These are phyloP conservation scores for Alliaria petiolata DNA, from an alignment of 345 rosid species.

Conservation along the genomic window DNA sequence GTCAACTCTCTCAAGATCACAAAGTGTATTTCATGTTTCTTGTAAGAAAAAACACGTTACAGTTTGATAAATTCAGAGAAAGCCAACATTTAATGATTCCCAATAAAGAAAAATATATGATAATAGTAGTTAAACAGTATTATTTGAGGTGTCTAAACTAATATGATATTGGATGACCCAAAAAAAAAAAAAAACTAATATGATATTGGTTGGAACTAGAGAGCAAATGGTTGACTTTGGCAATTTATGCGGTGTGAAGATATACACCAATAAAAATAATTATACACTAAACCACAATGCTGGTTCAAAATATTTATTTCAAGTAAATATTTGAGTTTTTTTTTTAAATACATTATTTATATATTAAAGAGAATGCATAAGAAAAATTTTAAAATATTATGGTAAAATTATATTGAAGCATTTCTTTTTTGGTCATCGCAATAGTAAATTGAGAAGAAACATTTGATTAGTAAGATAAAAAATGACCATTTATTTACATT, in stretches of 20 bases:
- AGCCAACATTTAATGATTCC: neutral
- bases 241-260: conserved; percentile 2
- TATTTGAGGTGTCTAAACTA: neutral
- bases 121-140: neutral
- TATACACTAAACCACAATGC: neutral
- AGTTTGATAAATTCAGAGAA: conserved; percentile 17
- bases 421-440: too few species aligned
- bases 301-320: neutral
- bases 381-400: too few species aligned
- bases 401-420: too few species aligned
- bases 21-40: neutral
- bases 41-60: neutral
- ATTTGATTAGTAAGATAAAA: too few species aligned
- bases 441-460: too few species aligned
- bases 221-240: conserved; percentile 8
- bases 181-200: too few species aligned
- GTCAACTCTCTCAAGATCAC: conserved; percentile 21
- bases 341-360: too few species aligned
- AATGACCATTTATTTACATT: too few species aligned
- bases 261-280: neutral
- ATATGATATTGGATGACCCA: too few species aligned
- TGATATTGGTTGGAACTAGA: neutral
- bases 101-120: neutral
- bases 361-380: too few species aligned
- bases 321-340: too few species aligned